Base-by-base conservation (phyloP, 495 filamentous ascomycete genomes). In the Penicillium alfredii region DNA sequence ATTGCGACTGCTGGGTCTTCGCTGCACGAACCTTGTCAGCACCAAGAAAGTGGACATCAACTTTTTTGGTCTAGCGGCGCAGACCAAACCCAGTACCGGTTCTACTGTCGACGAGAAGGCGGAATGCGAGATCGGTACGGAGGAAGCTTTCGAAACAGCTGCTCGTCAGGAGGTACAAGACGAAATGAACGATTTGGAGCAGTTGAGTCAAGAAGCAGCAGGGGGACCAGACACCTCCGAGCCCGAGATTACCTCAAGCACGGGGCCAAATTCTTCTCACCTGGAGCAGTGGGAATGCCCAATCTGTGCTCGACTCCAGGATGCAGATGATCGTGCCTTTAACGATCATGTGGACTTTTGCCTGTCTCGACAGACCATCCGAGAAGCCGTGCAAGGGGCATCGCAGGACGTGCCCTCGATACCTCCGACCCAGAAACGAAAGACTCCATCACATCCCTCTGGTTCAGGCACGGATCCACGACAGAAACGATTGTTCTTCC, bases 291-390 rank as follows among this genome's bases (percentile, higher is more conserved):
- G 88, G 89, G 72, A 81, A 13, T 97, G 92, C 57, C 92, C 92
- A 0, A 87, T 97, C 23, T 97, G 92, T 56, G 56, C 56, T 3
- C 66, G 79, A 27, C 81, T 83, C 0, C 86, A 95, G 50, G 39
- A 66, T 3, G 79, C 88, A 0, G 76, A 88, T 42, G 87, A 96
- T 55, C 69, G 71, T 23, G 58, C 55, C 4, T 96, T 99, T 62
- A 99, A 99, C 45, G 80, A 82, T 33, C 93, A 99, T 59, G 83
- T 99, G 30, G 93, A 99, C 53, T 79, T 85, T 13, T 99, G 92
- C 62, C 74, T 99, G 6, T 95, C 88, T 2, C 67, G 78, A 29
- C 77, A 82, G 55, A 84, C 86, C 0, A 98, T 98, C 43, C 81
- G 80, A 26, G 86, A 95, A 51, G 84, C 75, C 0, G 80, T 84